Evolutionary conservation across 2,329 filamentous ascomycete genomes (phyloP), one percentile per base, ranked within the genome.

Genomic region (Ceratocystis eucalypticola): DNA sequence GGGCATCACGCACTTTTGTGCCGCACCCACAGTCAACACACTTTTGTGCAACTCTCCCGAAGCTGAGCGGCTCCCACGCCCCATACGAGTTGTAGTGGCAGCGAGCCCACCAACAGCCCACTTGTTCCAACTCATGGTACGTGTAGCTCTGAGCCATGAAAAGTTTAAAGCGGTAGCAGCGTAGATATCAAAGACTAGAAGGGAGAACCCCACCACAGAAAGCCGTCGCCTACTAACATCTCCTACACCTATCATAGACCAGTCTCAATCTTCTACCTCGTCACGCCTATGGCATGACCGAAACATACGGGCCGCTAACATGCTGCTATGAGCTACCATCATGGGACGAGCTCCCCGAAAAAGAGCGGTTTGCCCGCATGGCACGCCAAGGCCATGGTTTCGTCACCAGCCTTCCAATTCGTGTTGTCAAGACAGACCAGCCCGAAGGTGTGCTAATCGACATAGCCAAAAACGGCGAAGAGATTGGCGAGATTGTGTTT

Each of bases 281-380:
- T 0, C 94, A 99, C 74, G 91, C 96, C 6, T 99, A 99, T 74
- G 94, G 94, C 48, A 75, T 88, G 76, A 88, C 85, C 1, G 83
- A 97, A 77, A 97, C 93, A 0, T 97, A 97, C 72, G 94, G 94
- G 0, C 94, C 94, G 8, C 93, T 96, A 68, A 97, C 92, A 1
- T 96, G 95, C 74, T 91, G 92, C 8, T 99, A 99, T 72, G 80
- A 88, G 66, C 82, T 97, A 77, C 90, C 91, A 0, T 80, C 83
- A 37, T 99, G 94, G 94, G 85, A 94, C n/a, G 72, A 75, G 0
- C 79, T 96, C 0, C 83, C 88, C 0, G 70, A 78, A 3, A 84
- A 88, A 33, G 89, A 96, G 69, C 91, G 88, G 74, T 99, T 92
- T 72, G 83, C 84, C 69, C 87, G 84, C 71, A 96, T 97, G 93